Conservation (phyloP, 1,139 yeast species). For the Yamadazyma siamensis region DNA sequence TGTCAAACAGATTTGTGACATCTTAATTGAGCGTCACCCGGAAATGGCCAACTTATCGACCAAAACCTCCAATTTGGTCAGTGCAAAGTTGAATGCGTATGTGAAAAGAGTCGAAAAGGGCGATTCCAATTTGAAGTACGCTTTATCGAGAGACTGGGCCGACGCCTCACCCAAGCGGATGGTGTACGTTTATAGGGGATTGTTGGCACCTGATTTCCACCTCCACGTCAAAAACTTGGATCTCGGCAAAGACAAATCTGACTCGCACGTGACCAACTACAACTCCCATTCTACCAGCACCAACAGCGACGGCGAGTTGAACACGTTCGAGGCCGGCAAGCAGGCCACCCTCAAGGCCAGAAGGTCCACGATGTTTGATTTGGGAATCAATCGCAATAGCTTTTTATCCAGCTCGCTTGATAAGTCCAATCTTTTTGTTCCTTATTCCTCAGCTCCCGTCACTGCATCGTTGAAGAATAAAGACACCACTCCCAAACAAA, state of each 20-base stretch:
- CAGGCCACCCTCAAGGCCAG: slow-evolving; percentile 33
- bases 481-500: slow-evolving; percentile 2
- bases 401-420: slow-evolving; percentile 46
- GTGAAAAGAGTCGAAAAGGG: slow-evolving; percentile 82
- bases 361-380: slow-evolving; percentile 48
- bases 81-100: slow-evolving; percentile 79
- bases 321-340: slow-evolving; percentile 23
- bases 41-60: slow-evolving; percentile 77
- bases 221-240: slow-evolving; percentile 59
- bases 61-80: slow-evolving; percentile 75
- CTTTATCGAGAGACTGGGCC: slow-evolving; percentile 83
- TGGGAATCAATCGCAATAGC: slow-evolving; percentile 42
- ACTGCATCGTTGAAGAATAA: slow-evolving; percentile 52
- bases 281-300: slow-evolving; percentile 1
- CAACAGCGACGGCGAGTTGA: slow-evolving; percentile 3
- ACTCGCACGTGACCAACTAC: not conserved
- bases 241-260: slow-evolving; percentile 19
- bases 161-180: slow-evolving; percentile 83
- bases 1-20: slow-evolving; percentile 78
- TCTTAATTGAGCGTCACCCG: slow-evolving; percentile 67
- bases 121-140: slow-evolving; percentile 65
- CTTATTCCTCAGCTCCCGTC: slow-evolving; percentile 73
- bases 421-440: slow-evolving; percentile 56
- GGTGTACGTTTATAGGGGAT: slow-evolving; percentile 82
- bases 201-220: slow-evolving; percentile 68